These are phyloP conservation scores for Chaetomiaceae sp. DNA, from an alignment of 2,329 filamentous ascomycete species.

Conservation along the genomic window DNA sequence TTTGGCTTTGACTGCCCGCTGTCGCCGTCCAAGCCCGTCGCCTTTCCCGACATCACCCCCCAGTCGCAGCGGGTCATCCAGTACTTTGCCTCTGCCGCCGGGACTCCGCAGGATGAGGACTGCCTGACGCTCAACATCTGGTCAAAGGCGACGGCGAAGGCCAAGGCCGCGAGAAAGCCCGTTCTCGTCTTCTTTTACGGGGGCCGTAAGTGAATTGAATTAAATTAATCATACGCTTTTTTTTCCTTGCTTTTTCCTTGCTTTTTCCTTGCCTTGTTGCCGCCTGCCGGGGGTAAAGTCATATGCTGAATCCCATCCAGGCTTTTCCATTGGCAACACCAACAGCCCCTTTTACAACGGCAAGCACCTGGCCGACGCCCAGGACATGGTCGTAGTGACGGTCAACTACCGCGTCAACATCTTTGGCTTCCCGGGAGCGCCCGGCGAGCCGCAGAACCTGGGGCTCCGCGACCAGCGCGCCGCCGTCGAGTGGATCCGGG, in stretches of 20 bases:
- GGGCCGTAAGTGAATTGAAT: conserved; percentile 26
- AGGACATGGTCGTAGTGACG: conserved; percentile 36
- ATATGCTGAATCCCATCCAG: not conserved
- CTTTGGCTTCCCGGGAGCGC: conserved; percentile 31
- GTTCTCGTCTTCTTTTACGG: conserved; percentile 28
- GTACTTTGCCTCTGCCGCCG: conserved; percentile 31
- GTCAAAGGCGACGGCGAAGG: conserved; percentile 28
- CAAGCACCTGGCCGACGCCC: conserved; percentile 25
- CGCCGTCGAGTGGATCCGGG: conserved; percentile 46
- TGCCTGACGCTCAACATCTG: conserved; percentile 26
- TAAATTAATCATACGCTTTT: too few relatives aligned
- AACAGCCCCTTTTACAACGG: conserved; percentile 28
- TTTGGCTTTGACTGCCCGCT: conserved; percentile 28
- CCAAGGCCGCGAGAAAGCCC: conserved; percentile 8
- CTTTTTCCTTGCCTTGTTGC: too few relatives aligned
- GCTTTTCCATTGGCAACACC: conserved; percentile 27
- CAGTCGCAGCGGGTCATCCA: conserved; percentile 28
- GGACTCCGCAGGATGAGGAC: conserved; percentile 21
- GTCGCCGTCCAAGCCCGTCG: conserved; percentile 17
- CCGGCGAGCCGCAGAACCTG: conserved; percentile 37
- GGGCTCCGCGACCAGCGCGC: conserved; percentile 49
- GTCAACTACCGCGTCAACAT: conserved; percentile 31
- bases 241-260: not conserved
- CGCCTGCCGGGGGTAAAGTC: too few relatives aligned
- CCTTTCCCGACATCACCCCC: conserved; percentile 27